A percentile compares a stretch with the other conserved stretches of the same genome.
phyloP scores from a whole-genome alignment of 352 stramenopile genomes.

The Pythium biforme region DNA sequence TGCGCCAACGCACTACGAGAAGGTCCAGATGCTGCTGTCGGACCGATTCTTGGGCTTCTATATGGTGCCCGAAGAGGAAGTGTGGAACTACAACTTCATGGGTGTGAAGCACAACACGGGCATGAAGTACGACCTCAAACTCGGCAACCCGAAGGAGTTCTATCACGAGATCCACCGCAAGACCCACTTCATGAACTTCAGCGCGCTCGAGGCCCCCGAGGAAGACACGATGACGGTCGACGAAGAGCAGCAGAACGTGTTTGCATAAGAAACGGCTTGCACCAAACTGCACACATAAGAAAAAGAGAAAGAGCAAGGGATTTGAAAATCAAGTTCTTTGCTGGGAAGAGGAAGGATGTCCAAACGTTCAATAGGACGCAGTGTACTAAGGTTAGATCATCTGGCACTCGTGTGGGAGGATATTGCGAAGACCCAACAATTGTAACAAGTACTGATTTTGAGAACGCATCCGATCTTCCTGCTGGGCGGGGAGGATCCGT shows the following conservation, averaged over 20 bases:
- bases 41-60: conserved; percentile 99
- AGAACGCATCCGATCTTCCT: not conserved
- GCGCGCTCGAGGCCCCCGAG: conserved; percentile 94
- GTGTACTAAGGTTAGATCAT: no score
- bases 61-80: conserved; percentile 97
- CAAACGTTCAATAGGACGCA: no score
- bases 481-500: conserved; percentile 1
- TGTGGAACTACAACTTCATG: conserved; percentile 99
- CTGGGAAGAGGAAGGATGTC: no score
- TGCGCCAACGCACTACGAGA: conserved; percentile 97
- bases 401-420: no score
- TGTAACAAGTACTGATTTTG: conserved; percentile 16
- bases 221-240: conserved; percentile 86
- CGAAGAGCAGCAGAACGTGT: conserved; percentile 91
- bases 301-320: no score
- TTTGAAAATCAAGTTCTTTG: no score
- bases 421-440: no score
- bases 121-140: conserved; percentile 98
- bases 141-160: conserved; percentile 98
- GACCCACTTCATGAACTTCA: conserved; percentile 99
- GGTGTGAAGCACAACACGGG: conserved; percentile 96
- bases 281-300: no score
- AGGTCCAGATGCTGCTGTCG: conserved; percentile 99
- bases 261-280: conserved; percentile 47
- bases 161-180: conserved; percentile 99